phyloP scores from a whole-genome alignment of 1,139 yeast genomes.

The Keqinozyma sinolaborantium region DNA sequence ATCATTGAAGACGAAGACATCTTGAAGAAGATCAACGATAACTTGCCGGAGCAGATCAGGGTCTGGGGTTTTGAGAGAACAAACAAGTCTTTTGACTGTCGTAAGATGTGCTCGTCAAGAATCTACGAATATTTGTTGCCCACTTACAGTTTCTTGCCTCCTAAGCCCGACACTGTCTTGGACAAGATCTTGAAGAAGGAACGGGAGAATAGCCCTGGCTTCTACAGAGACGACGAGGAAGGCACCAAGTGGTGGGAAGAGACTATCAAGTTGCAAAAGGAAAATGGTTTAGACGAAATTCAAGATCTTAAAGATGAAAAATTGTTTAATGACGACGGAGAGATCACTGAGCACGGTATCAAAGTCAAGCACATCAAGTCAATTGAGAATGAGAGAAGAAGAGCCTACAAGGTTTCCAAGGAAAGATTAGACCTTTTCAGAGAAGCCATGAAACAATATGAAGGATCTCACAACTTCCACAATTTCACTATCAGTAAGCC shows the following conservation, averaged over 20 bases:
- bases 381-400: constrained; percentile 65
- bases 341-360: constrained; percentile 36
- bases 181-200: constrained; percentile 57
- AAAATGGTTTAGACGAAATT: constrained; percentile 40
- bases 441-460: constrained; percentile 65
- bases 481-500: constrained; percentile 88
- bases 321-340: constrained; percentile 28
- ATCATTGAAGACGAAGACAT: constrained; percentile 86
- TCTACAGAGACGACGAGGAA: constrained; percentile 58
- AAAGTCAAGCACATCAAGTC: constrained; percentile 57
- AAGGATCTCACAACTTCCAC: constrained; percentile 93
- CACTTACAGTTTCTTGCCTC: constrained; percentile 83
- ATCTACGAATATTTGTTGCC: constrained; percentile 92
- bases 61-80: constrained; percentile 93
- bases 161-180: constrained; percentile 72
- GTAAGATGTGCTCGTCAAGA: constrained; percentile 93
- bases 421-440: constrained; percentile 63
- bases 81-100: constrained; percentile 88
- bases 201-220: constrained; percentile 53
- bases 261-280: constrained; percentile 41
- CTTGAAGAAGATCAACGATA: constrained; percentile 64
- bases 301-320: constrained; percentile 16
- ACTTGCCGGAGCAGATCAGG: constrained; percentile 81
- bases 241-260: constrained; percentile 71
- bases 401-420: constrained; percentile 61